Percentiles rank a stretch among this genome's conserved stretches.
phyloP scores from a whole-genome alignment of 768 basidiomycete genomes.

The Suillus spraguei region DNA sequence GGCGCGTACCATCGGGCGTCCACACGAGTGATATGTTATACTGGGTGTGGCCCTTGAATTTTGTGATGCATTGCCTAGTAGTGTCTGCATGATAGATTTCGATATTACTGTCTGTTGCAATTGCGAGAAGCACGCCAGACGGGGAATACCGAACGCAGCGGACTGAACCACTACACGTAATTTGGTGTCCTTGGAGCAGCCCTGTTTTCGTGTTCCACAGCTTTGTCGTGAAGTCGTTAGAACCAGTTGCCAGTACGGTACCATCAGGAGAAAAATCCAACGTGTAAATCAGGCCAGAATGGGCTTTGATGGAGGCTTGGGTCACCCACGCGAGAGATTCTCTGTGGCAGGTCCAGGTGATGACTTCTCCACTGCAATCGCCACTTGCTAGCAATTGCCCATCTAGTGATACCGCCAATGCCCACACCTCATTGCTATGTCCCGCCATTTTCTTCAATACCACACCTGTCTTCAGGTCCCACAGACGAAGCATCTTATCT shows the following conservation, averaged over 20 bases:
- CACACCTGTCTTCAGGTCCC: slow-evolving; percentile 1
- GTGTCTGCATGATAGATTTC: background rate
- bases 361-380: background rate
- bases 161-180: background rate
- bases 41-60: background rate
- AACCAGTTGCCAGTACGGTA: background rate
- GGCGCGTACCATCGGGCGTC: background rate
- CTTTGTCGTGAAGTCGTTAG: background rate
- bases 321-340: too few relatives aligned
- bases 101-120: background rate
- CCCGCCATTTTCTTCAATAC: background rate
- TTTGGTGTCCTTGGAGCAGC: background rate
- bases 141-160: background rate
- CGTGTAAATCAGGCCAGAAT: background rate
- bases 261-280: slow-evolving; percentile 4
- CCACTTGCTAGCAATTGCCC: slow-evolving; percentile 1
- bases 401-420: background rate
- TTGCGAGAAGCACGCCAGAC: background rate
- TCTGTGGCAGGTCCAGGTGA: background rate
- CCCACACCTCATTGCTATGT: background rate
- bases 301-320: background rate
- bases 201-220: background rate
- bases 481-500: background rate
- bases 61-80: background rate
- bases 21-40: background rate